Conservation (phyloP, 768 basidiomycete species). For the Pulveroboletus sp. region DNA sequence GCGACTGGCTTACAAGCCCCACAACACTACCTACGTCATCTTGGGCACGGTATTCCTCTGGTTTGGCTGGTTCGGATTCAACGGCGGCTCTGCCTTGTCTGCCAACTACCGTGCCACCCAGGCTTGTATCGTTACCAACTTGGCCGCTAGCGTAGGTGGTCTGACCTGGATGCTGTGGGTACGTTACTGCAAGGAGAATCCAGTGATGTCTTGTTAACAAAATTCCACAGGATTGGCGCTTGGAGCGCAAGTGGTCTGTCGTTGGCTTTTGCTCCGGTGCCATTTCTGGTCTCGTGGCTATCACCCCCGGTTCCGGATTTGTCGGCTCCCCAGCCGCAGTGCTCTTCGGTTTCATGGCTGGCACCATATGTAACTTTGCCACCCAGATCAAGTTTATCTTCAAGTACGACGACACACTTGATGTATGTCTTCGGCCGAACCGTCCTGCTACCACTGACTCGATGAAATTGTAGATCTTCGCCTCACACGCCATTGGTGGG, state of each 20-base stretch:
- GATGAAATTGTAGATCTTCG: slow-evolving; percentile 66
- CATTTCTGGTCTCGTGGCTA: slow-evolving; percentile 86
- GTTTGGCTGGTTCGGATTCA: slow-evolving; percentile 97
- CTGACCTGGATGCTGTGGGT: slow-evolving; percentile 92
- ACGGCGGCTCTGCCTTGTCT: slow-evolving; percentile 86
- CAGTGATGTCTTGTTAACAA: background rate
- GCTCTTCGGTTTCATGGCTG: slow-evolving; percentile 80
- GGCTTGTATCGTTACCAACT: slow-evolving; percentile 91
- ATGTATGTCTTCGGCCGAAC: slow-evolving; percentile 44
- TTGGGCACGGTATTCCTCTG: slow-evolving; percentile 93
- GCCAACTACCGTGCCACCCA: slow-evolving; percentile 86
- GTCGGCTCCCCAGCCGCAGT: slow-evolving; percentile 84
- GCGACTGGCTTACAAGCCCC: slow-evolving; percentile 88
- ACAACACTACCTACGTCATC: slow-evolving; percentile 90
- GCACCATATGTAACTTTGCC: slow-evolving; percentile 89
- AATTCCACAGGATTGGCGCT: slow-evolving; percentile 70
- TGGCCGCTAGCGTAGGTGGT: slow-evolving; percentile 87
- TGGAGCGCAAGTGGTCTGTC: slow-evolving; percentile 90
- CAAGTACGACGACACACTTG: slow-evolving; percentile 76
- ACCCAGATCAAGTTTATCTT: slow-evolving; percentile 88
- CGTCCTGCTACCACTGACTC: background rate
- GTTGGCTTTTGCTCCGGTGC: slow-evolving; percentile 97
- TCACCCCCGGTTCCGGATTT: slow-evolving; percentile 81
- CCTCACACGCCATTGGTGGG: slow-evolving; percentile 78
- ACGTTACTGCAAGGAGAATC: slow-evolving; percentile 12